Conservation (phyloP, 257 asterid genomes). For the Nicotiana obtusifolia region DNA sequence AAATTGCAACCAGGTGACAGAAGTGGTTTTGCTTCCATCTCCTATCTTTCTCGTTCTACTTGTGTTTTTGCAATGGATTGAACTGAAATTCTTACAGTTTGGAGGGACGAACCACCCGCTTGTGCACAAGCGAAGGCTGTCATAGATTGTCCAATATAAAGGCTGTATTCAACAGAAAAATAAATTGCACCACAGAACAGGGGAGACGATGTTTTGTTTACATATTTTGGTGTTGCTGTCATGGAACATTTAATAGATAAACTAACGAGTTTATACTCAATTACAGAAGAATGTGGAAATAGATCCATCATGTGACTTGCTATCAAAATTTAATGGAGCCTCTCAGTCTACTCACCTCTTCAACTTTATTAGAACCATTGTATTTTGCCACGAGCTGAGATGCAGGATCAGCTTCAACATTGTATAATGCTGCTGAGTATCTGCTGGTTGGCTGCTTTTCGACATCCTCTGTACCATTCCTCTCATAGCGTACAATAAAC, state of each 20-base stretch:
- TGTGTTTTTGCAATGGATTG: not conserved
- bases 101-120: not conserved
- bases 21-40: not conserved
- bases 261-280: not conserved
- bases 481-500: constrained; percentile 76
- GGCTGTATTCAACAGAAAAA: not conserved
- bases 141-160: not conserved
- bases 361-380: constrained; percentile 66
- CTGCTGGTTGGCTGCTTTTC: constrained; percentile 39
- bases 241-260: not conserved
- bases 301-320: constrained; percentile 2
- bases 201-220: not conserved
- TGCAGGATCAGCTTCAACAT: constrained; percentile 71
- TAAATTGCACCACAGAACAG: not conserved
- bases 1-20: not conserved
- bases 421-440: constrained; percentile 53
- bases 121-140: not conserved
- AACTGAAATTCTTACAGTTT: too few species aligned
- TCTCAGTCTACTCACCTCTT: constrained; percentile 48
- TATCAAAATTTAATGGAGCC: not conserved
- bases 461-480: constrained; percentile 46
- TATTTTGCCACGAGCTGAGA: constrained; percentile 88
- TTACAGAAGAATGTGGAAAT: not conserved
- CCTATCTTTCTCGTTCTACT: not conserved
- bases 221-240: not conserved